Evolutionary conservation across 2,329 filamentous ascomycete species (phyloP), one percentile per base, ranked within the genome.

Genomic region (Parastagonospora avenae): DNA sequence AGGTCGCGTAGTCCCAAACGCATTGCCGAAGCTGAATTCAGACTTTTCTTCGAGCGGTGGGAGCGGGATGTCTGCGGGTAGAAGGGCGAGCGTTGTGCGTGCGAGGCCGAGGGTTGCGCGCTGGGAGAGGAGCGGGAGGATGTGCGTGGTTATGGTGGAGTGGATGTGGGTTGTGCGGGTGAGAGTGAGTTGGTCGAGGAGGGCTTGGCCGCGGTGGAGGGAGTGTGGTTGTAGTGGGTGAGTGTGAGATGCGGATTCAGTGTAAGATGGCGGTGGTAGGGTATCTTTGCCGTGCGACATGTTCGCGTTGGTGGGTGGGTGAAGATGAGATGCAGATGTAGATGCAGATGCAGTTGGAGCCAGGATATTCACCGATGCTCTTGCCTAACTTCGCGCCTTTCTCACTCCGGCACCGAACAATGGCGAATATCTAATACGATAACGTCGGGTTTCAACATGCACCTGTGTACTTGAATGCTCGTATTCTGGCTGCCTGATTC

Each of bases 21-120:
- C 43, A 19, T 43, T 59, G 31, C 64, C 63, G 52, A 71, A 72
- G 31, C 61, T 66, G 57, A 65, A 71, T 16, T 71, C 67, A 6
- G 66, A 67, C 12, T 67, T 70, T 41, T 65, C 63, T 33, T 47
- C 41, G 2, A 54, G 48, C 4, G 55, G 29, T 0, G 67, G 62
- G 2, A 69, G 48, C 4, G 67, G 63, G 8, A 75, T 69, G 51
- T 77, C 74, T 3, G 76, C 77, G 8, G 77, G 77, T 0, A 80
- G 62, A 11, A 80, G 66, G 29, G 78, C 68, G 50, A 79, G 73
- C 10, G 71, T 76, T 11, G 75, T 76, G 52, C 74, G 74, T 12
- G 75, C 73, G 33, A 79, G 72, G 27, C 76, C 77, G 29, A 73
- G 72, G 9, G 68, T 60, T 33, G 73, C 73, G 54, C 75, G 74